Base-by-base conservation (phyloP, 1,284 basidiomycete genomes). In the Boletus hoseneyae region DNA sequence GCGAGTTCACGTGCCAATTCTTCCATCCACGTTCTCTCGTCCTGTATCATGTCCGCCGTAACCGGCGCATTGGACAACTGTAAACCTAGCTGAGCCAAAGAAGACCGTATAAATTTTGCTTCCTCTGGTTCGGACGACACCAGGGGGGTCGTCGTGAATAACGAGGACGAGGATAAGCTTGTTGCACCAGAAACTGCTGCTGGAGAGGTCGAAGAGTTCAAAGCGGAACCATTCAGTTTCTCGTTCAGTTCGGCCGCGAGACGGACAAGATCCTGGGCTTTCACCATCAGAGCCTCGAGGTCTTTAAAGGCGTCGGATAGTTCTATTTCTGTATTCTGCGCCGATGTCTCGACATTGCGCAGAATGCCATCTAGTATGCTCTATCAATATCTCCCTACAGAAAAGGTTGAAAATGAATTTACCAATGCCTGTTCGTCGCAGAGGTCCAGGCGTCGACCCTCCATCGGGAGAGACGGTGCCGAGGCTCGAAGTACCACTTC, bases 251-350 rank as follows among this genome's bases (percentile, higher is more conserved):
- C 85, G 54, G 87, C 87, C 1, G 96, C 94, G 25, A 97, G 79
- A 36, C 82, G 81, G 47, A 92, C 94, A 87, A 99, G 97, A 58
- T 94, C 90, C 58, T 86, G 88, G 0, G 95, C 94, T 66, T 94
- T 91, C 45, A 87, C 75, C 89, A 92, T 95, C 37, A 99, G 75
- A 1, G 90, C 87, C 63, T 98, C 93, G 21, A 99, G 78, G 63
- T 98, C 96, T 58, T 83, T 78, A 44, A 99, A 78, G 0, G 94
- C 90, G 57, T 85, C 82, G 41, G 80, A 78, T 75, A 98, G 84
- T 55, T 85, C 77, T 7, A 78, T 79, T 45, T 84, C 77, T 13
- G 83, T 75, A 11, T 76, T 76, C 55, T 83, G 78, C 4, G 83
- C 82, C n/a, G 81, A 82, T 18, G 78, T 75, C 65, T 85, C 83